phyloP scores from a whole-genome alignment of 164 flowering plant species.

The Vitis vinifera region ASM3070453v1 NC_081811.1:19939501-19940000 shows the following conservation, averaged over 20 bases:
- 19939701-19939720: conserved; percentile 71
- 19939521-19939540: too few species aligned
- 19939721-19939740: conserved; percentile 69
- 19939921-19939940: conserved; percentile 81
- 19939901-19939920: conserved; percentile 87
- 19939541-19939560: conserved; percentile 45
- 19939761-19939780: conserved; percentile 86
- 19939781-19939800: conserved; percentile 94
- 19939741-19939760: conserved; percentile 71
- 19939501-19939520: neutral
- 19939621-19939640: conserved; percentile 82
- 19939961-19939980: conserved; percentile 88
- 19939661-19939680: conserved; percentile 83
- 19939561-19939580: conserved; percentile 67
- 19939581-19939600: conserved; percentile 58
- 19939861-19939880: neutral
- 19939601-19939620: conserved; percentile 66
- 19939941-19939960: conserved; percentile 80
- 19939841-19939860: conserved; percentile 4
- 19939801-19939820: neutral
- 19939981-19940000: conserved; percentile 80
- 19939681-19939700: conserved; percentile 86
- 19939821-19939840: conserved; percentile 1
- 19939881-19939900: conserved; percentile 87
- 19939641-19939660: conserved; percentile 87